Evolutionary conservation across 768 basidiomycete genomes (phyloP).

Genomic region (Bullera alba): DNA sequence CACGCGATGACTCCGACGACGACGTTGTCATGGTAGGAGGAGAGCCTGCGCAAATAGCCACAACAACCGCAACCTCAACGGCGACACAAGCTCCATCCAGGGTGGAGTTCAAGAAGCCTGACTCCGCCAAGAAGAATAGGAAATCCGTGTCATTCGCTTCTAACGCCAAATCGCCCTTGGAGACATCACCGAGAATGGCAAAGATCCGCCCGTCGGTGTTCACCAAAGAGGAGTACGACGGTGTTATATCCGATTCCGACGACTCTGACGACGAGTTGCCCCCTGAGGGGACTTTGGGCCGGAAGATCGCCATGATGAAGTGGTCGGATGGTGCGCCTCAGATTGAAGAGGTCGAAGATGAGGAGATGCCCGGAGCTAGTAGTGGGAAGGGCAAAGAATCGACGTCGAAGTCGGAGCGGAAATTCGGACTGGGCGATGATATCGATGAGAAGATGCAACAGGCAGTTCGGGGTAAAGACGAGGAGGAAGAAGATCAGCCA

Average conservation of each 20-base stretch:
- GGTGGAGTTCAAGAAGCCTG: neutral
- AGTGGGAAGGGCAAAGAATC: no score
- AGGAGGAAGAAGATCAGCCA: slow-evolving; percentile 7
- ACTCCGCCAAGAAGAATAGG: neutral
- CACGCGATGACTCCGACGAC: neutral
- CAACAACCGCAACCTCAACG: neutral
- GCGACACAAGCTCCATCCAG: neutral
- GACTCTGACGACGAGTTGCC: slow-evolving; percentile 17
- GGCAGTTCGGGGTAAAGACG: slow-evolving; percentile 17
- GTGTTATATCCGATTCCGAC: slow-evolving; percentile 66
- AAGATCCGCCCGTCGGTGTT: slow-evolving; percentile 68
- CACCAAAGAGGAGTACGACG: slow-evolving; percentile 77
- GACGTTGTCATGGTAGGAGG: neutral
- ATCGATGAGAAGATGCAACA: slow-evolving; percentile 30
- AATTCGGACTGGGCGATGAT: slow-evolving; percentile 13
- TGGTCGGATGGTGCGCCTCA: slow-evolving; percentile 18
- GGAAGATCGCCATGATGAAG: slow-evolving; percentile 33
- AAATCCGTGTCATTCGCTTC: neutral
- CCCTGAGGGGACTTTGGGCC: slow-evolving; percentile 25
- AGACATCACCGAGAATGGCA: no score
- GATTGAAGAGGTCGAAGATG: slow-evolving; percentile 29
- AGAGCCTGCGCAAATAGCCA: neutral
- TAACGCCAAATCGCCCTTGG: no score
- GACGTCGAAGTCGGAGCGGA: slow-evolving; percentile 4
- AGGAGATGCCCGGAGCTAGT: slow-evolving; percentile 17